Base-by-base conservation (phyloP, 148 eudicot species). In the Pouteria glomerata region DNA sequence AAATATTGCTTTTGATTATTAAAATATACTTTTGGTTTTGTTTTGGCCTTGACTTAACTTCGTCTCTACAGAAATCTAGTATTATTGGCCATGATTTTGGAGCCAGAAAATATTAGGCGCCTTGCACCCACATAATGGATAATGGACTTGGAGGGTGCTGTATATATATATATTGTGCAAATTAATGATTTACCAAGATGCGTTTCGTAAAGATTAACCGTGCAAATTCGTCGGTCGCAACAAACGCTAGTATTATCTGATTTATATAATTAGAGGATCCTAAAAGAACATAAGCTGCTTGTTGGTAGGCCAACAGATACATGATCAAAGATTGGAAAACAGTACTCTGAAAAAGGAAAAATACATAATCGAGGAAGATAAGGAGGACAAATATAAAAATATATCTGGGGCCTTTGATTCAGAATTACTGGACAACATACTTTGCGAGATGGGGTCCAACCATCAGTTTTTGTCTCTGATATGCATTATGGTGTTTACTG, bases 391-490 rank as follows among this genome's bases (percentile, higher is more conserved):
- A 44, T 47, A 57, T 57, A 14, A 1, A 48, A 48, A 39, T 39
- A 39, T 55, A 14, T 19, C 24, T 14, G 10, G 53, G 69, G 69
- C 55, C 69, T 11, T 15, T 66, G 56, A 66, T 66, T 44, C 69
- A 66, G 51, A 66, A 66, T 66, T 44, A 37, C 21, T 47, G 19
- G 69, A 66, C 69, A 30, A 37, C 8, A 24, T 51, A n/a, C 71
- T 68, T 52, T 68, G 42, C 11, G 21, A 52, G 71, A 68, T 68
- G 59, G 72, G 72, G 72, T 35, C 58, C 72, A 53, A 14, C 42
- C 45, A 34, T n/a, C 72, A 33, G 58, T 24, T 21, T 51, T 52
- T 35, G 72, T 35, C 44, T 55, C 42, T 53, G 72, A 68, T 68
- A 30, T 24, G 8, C 60, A 51, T 52, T 33, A 68, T 68, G 45